Evolutionary conservation across 345 rosid genomes (phyloP).

Genomic region (Physaria fendleri): DNA sequence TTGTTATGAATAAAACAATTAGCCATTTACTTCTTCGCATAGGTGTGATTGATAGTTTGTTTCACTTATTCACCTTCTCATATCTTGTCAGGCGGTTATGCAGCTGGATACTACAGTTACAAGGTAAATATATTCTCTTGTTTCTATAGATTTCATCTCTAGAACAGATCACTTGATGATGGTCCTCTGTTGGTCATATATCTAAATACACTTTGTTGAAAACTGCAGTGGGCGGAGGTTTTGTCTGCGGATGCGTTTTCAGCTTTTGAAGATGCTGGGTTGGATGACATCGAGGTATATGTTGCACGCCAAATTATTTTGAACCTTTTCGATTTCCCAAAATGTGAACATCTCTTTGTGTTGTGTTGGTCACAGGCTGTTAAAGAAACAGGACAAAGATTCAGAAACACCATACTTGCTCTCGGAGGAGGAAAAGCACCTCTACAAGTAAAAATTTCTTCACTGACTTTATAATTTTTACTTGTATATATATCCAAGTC

Average conservation of each 20-base stretch:
- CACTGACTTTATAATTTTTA: not conserved
- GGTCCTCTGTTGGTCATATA: not conserved
- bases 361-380: conserved; percentile 56
- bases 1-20: not conserved
- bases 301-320: not conserved
- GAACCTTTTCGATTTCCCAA: not conserved
- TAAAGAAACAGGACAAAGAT: conserved; percentile 68
- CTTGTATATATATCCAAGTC: not conserved
- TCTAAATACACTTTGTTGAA: not conserved
- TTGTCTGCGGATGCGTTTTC: conserved; percentile 98
- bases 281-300: conserved; percentile 67
- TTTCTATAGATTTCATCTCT: not conserved
- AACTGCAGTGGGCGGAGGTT: conserved; percentile 96
- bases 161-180: not conserved
- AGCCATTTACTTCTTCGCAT: not conserved
- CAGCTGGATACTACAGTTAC: conserved; percentile 98
- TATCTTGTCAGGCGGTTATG: conserved; percentile 65
- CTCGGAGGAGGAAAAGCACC: conserved; percentile 97
- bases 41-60: not conserved
- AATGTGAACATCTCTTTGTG: not conserved
- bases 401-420: conserved; percentile 89
- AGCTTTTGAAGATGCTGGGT: conserved; percentile 94
- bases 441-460: conserved; percentile 41
- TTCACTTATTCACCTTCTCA: not conserved
- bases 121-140: conserved; percentile 51